phyloP scores from a whole-genome alignment of 768 basidiomycete species.

The Serendipita sp. region DNA sequence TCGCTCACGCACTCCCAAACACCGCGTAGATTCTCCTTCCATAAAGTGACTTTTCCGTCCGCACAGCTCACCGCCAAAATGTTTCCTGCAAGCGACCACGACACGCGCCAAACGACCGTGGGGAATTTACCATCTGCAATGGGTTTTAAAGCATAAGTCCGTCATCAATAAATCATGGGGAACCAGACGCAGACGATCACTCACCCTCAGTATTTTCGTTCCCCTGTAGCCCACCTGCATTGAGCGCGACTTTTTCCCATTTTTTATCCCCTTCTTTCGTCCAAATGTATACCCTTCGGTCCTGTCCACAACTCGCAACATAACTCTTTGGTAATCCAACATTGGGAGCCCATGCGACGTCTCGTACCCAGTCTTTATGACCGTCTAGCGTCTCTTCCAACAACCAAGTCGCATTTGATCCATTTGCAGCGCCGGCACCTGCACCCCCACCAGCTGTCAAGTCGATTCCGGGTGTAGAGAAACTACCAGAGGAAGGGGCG shows the following conservation, averaged over 20 bases:
- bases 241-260: slow-evolving; percentile 70
- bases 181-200: background rate
- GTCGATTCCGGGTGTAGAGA: background rate
- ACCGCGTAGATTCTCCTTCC: slow-evolving; percentile 96
- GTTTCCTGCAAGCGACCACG: slow-evolving; percentile 94
- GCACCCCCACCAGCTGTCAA: background rate
- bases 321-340: slow-evolving; percentile 89
- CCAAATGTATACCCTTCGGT: slow-evolving; percentile 84
- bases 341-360: slow-evolving; percentile 98
- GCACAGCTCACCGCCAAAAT: slow-evolving; percentile 92
- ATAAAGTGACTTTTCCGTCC: slow-evolving; percentile 92
- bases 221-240: slow-evolving; percentile 28
- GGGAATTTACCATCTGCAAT: slow-evolving; percentile 61
- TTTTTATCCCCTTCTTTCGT: slow-evolving; percentile 64
- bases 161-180: too few relatives aligned
- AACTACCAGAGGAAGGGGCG: slow-evolving; percentile 11
- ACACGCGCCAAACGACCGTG: slow-evolving; percentile 97
- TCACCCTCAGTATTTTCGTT: background rate
- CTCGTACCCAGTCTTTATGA: slow-evolving; percentile 94
- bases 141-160: background rate
- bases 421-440: background rate
- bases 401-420: slow-evolving; percentile 37
- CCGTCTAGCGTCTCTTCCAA: slow-evolving; percentile 85
- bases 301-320: slow-evolving; percentile 53
- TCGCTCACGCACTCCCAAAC: slow-evolving; percentile 95